phyloP scores from a whole-genome alignment of 2,329 filamentous ascomycete genomes.

The Cladorrhinum sp. region DNA sequence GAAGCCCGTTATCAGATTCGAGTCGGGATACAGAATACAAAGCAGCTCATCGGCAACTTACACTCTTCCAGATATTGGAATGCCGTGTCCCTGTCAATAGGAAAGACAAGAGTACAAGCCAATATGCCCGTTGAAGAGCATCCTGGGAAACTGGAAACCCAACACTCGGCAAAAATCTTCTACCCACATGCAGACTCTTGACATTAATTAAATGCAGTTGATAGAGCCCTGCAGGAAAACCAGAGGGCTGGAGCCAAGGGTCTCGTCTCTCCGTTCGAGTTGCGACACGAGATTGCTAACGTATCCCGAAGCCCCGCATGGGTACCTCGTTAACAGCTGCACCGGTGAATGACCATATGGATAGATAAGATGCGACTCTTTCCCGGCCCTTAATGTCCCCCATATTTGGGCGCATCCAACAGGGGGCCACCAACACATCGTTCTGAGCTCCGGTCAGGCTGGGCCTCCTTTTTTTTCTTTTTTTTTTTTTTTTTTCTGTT shows the following conservation, averaged over 20 bases:
- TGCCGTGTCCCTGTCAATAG: too few relatives aligned
- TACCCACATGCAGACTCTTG: too few relatives aligned
- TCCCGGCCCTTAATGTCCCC: not conserved
- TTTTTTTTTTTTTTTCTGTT: conserved; percentile 17
- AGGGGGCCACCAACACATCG: not conserved
- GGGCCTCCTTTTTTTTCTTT: conserved; percentile 12
- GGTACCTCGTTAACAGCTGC: not conserved
- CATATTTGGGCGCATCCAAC: conserved; percentile 3
- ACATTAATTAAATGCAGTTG: not conserved
- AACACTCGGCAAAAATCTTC: too few relatives aligned
- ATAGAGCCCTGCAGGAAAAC: not conserved
- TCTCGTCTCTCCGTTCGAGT: not conserved
- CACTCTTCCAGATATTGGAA: too few relatives aligned
- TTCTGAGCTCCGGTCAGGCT: not conserved
- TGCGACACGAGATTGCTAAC: not conserved
- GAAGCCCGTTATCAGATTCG: too few relatives aligned
- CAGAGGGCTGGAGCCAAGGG: conserved; percentile 6
- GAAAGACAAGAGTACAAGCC: too few relatives aligned
- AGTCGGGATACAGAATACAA: too few relatives aligned
- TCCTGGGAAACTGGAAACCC: too few relatives aligned
- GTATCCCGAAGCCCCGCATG: not conserved
- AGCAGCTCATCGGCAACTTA: too few relatives aligned
- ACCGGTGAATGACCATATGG: not conserved
- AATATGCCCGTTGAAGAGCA: too few relatives aligned
- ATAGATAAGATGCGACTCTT: not conserved